Base-by-base conservation (phyloP, 305 asterid genomes). In the Fraxinus baroniana region DNA sequence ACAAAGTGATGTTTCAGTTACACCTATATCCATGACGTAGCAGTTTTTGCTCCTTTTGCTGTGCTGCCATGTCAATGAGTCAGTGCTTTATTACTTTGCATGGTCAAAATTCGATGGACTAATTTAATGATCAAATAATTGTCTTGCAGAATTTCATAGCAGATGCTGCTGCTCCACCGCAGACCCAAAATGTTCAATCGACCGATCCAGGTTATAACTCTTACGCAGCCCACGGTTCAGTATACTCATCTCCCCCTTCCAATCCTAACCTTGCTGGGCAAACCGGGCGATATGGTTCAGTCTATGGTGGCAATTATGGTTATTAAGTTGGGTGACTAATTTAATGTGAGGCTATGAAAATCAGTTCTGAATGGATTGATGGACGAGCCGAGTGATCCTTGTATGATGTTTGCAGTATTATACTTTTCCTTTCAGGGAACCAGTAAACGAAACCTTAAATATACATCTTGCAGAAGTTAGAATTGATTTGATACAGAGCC, bases 291-390 rank as follows among this genome's bases (percentile, higher is more conserved):
- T 95, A 95, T 52, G 93, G 94, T 85, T 89, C 95, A 2, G 91
- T 86, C 36, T 92, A 94, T 60, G 97, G 97, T 49, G 81, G 89
- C 82, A 91, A 85, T 79, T 95, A 95, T 78, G 99, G 99, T 71
- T 95, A 95, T 78, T 95, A 87, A 90, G 86, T 74, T 60, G 68
- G 68, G 28, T 18, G 20, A 78, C 35, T 44, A 46, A n/a, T 20
- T 6, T 20, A 22, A 22, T 55, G 80, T 6, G 64, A 76, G 66
- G 18, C n/a, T 7, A 44, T 46, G 57, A 46, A 28, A 36, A 41
- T 57, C 20, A 22, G 28, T 72, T 20, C 60, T 30, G 64, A 68
- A 79, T 49, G 70, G 77, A 73, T 57, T 84, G 75, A 44, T 57
- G 17, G 28, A 74, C 71, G 15, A 77, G 79, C 39, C 68, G 82